A percentile compares a stretch with the other conserved stretches of the same genome.
Conservation (phyloP, 768 basidiomycete genomes). For the Pleurotus ostreatus region DNA sequence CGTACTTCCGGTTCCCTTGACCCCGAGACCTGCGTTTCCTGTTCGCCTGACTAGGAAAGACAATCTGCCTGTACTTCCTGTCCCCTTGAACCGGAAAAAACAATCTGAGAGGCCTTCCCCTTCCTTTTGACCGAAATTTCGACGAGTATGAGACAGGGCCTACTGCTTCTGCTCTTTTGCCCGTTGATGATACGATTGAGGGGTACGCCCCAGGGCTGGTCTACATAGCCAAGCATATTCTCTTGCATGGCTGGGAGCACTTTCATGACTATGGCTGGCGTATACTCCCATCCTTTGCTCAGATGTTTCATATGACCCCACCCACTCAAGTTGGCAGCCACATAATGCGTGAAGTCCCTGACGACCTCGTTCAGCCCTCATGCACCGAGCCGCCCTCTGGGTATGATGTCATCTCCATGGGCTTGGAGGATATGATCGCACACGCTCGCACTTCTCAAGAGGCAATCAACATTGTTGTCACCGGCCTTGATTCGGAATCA, state of each 20-base stretch:
- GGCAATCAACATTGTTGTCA: conserved; percentile 8
- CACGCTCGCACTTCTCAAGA: background rate
- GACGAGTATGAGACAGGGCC: conserved; percentile 15
- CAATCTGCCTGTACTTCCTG: conserved; percentile 5
- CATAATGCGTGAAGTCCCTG: conserved; percentile 6
- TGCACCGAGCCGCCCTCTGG: background rate
- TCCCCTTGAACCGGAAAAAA: background rate
- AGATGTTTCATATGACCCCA: conserved; percentile 3
- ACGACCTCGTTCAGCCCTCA: background rate
- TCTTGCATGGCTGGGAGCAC: conserved; percentile 11
- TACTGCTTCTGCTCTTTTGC: conserved; percentile 7
- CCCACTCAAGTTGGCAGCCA: conserved; percentile 11
- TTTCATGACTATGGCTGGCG: conserved; percentile 15
- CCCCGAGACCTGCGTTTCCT: too few relatives aligned
- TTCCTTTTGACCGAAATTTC: background rate
- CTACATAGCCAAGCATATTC: conserved; percentile 12
- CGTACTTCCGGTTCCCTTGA: too few relatives aligned
- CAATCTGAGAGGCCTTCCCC: background rate
- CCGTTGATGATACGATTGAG: conserved; percentile 3
- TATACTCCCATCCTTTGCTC: conserved; percentile 7
- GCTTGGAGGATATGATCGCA: conserved; percentile 10
- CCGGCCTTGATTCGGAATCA: conserved; percentile 8
- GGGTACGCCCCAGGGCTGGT: background rate
- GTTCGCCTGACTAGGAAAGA: background rate
- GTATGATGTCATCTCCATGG: conserved; percentile 9